These are phyloP conservation scores for Phytopythium montanum DNA, from an alignment of 352 stramenopile genomes.

Conservation along the genomic window DNA sequence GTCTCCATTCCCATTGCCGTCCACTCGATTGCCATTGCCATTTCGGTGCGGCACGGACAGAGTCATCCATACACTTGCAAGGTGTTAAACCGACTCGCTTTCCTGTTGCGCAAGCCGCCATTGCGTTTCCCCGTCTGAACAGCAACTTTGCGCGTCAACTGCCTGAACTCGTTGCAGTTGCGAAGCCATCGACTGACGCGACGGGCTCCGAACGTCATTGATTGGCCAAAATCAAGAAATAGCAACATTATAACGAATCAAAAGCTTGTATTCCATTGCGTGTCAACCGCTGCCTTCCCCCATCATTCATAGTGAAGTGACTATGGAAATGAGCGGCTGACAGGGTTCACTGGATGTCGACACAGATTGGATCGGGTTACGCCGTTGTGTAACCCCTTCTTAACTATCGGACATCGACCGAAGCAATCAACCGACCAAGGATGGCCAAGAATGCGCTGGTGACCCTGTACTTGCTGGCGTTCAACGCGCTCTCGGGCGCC, in stretches of 20 bases:
- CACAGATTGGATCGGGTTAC: conserved; percentile 1
- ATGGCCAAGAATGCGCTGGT: conserved; percentile 71
- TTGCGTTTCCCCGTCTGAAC: conserved; percentile 7
- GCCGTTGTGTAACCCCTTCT: neutral
- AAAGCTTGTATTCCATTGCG: neutral
- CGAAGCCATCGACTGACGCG: conserved; percentile 6
- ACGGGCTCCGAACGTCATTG: neutral
- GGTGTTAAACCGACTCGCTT: conserved; percentile 1
- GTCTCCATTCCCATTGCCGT: neutral
- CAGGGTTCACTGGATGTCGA: neutral
- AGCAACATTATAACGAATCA: conserved; percentile 1
- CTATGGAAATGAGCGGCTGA: too few species aligned
- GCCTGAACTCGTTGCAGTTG: conserved; percentile 1
- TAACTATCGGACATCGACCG: neutral
- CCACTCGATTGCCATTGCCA: neutral
- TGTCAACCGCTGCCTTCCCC: conserved; percentile 14
- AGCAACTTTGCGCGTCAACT: neutral
- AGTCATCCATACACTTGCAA: neutral
- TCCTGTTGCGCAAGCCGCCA: neutral
- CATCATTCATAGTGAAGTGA: too few species aligned
- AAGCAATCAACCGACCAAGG: neutral
- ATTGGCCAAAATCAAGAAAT: neutral
- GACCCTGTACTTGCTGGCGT: conserved; percentile 70
- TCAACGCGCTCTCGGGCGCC: conserved; percentile 61
- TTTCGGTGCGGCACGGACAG: neutral